A percentile compares a stretch with the other conserved stretches of the same genome.
Evolutionary conservation across 192 early-diverging fungal species (phyloP).

Genomic region (Coemansia sp.): DNA sequence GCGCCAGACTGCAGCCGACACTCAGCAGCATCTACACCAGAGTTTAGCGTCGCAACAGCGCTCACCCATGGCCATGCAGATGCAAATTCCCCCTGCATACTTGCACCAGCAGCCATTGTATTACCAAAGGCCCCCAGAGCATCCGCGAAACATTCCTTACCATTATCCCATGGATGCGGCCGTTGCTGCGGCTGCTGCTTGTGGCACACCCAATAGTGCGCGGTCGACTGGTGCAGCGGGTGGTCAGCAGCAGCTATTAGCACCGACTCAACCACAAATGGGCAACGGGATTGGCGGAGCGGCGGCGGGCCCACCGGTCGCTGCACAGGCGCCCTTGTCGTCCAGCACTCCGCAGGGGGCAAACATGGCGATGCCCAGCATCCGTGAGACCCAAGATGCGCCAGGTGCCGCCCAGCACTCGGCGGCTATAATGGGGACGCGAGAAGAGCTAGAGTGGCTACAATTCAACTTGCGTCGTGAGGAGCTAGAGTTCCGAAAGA

Average conservation of each 20-base stretch:
- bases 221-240: neutral
- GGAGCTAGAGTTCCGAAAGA: slow-evolving; percentile 50
- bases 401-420: neutral
- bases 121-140: neutral
- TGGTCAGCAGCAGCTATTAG: neutral
- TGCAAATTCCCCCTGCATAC: neutral
- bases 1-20: neutral
- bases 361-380: slow-evolving; percentile 10
- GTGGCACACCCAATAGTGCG: neutral
- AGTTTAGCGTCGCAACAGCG: neutral
- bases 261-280: neutral
- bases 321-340: neutral
- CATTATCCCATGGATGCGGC: neutral
- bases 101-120: neutral
- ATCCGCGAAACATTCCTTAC: neutral
- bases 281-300: neutral
- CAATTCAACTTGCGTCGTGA: slow-evolving; percentile 50
- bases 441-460: slow-evolving; percentile 52
- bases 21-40: slow-evolving; percentile 12
- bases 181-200: neutral
- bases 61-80: slow-evolving; percentile 7
- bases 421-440: slow-evolving; percentile 12
- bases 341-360: slow-evolving; percentile 6
- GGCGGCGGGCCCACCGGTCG: neutral
- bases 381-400: slow-evolving; percentile 25